Percentiles rank a stretch among this genome's conserved stretches.
phyloP scores from a whole-genome alignment of 805 yeast species.

The Kodamaea hsintzibuensis region DNA sequence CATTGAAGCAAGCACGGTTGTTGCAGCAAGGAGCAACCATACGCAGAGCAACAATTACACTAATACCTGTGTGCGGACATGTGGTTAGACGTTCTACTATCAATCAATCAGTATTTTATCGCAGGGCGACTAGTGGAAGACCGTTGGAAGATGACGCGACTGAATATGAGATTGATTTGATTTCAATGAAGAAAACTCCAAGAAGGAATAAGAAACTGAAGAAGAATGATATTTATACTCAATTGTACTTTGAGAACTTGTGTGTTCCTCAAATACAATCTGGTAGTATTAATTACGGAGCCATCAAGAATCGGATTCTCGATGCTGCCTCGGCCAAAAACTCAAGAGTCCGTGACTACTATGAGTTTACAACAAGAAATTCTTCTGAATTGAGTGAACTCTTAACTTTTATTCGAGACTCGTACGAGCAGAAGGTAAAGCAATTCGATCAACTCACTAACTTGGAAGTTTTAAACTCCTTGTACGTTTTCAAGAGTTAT shows the following conservation, averaged over 20 bases:
- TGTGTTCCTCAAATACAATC: neutral
- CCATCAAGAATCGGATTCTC: neutral
- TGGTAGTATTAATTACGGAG: neutral
- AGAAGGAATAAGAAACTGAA: neutral
- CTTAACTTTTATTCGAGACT: conserved; percentile 19
- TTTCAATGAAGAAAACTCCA: conserved; percentile 11
- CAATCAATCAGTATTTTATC: neutral
- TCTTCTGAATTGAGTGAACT: conserved; percentile 20
- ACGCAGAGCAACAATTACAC: neutral
- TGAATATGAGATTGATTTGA: conserved; percentile 15
- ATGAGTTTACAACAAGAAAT: conserved; percentile 21
- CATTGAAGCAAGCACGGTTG: conserved; percentile 5
- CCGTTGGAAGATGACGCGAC: neutral
- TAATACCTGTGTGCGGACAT: neutral
- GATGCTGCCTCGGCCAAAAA: neutral
- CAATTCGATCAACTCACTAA: conserved; percentile 25
- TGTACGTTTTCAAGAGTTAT: conserved; percentile 27
- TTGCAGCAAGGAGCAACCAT: neutral
- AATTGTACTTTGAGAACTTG: conserved; percentile 8
- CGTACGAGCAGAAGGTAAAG: conserved; percentile 23
- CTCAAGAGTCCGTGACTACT: conserved; percentile 8
- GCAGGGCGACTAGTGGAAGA: conserved; percentile 2
- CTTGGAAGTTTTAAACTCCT: conserved; percentile 25
- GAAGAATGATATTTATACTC: neutral
- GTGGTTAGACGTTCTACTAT: neutral